phyloP scores from a whole-genome alignment of 2,329 filamentous ascomycete species.

The Aspergillus nomiae region DNA sequence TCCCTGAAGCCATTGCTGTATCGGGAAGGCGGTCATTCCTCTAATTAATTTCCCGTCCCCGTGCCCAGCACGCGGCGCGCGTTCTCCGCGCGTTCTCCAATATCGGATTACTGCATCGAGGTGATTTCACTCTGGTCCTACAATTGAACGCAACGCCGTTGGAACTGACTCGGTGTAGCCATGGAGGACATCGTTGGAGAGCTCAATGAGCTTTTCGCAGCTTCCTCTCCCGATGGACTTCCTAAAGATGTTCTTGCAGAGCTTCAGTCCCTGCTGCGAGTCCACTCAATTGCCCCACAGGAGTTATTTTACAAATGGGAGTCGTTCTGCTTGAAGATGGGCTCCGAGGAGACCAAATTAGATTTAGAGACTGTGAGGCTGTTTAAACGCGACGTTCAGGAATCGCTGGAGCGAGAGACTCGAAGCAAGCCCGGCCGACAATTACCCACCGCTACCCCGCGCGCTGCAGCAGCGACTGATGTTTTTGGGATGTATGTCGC shows the following conservation, averaged over 20 bases:
- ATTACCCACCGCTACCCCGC: constrained; percentile 59
- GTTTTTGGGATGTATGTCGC: constrained; percentile 75
- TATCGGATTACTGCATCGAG: not conserved
- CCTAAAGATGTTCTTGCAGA: constrained; percentile 78
- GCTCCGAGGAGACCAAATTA: constrained; percentile 72
- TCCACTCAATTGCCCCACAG: constrained; percentile 78
- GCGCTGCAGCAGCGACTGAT: constrained; percentile 63
- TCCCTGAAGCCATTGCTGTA: not conserved
- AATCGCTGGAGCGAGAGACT: constrained; percentile 75
- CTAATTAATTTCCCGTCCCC: constrained; percentile 2
- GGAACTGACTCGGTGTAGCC: not conserved
- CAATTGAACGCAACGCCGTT: not conserved
- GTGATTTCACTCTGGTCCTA: not conserved
- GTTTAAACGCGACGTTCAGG: constrained; percentile 86
- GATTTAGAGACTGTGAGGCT: constrained; percentile 71
- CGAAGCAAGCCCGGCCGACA: constrained; percentile 63
- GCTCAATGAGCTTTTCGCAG: constrained; percentile 62
- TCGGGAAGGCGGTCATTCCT: constrained; percentile 12
- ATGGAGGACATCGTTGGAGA: constrained; percentile 57
- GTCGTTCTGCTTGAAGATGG: constrained; percentile 94
- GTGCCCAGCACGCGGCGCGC: constrained; percentile 5
- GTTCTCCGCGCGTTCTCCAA: constrained; percentile 3
- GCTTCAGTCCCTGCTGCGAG: constrained; percentile 79
- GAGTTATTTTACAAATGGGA: constrained; percentile 99
- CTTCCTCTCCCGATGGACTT: constrained; percentile 58